Evolutionary conservation across 177 flowering plant genomes (phyloP).

Genomic region (Vitis hybrid): DNA sequence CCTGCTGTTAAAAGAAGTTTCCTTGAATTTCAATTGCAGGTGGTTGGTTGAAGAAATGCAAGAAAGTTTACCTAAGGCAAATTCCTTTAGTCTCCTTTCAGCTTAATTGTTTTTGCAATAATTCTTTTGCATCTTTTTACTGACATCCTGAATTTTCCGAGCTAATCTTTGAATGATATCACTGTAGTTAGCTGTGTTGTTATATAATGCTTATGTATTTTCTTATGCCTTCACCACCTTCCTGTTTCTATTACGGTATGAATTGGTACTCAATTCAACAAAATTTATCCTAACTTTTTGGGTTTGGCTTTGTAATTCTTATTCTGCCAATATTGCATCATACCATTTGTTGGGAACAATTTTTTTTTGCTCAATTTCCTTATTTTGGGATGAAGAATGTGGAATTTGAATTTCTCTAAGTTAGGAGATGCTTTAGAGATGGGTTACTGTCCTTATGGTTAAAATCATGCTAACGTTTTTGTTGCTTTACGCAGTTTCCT

Average conservation of each 20-base stretch:
- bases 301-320: too few species aligned
- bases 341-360: background rate
- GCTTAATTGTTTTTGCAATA: background rate
- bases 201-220: background rate
- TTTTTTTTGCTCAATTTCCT: background rate
- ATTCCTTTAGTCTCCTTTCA: conserved; percentile 13
- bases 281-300: background rate
- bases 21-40: conserved; percentile 39
- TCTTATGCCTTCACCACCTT: too few species aligned
- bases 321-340: too few species aligned
- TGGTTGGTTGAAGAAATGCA: conserved; percentile 93
- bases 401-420: background rate
- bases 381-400: background rate
- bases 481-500: background rate
- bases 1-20: conserved; percentile 2
- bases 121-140: background rate
- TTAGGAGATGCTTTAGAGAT: background rate
- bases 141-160: background rate
- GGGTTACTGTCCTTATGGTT: too few species aligned
- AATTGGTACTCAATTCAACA: background rate
- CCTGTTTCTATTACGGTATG: background rate
- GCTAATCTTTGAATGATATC: background rate
- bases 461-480: background rate
- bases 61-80: conserved; percentile 91
- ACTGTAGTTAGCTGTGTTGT: background rate